phyloP scores from a whole-genome alignment of 805 yeast genomes.

The Blastobotrys muscicola region DNA sequence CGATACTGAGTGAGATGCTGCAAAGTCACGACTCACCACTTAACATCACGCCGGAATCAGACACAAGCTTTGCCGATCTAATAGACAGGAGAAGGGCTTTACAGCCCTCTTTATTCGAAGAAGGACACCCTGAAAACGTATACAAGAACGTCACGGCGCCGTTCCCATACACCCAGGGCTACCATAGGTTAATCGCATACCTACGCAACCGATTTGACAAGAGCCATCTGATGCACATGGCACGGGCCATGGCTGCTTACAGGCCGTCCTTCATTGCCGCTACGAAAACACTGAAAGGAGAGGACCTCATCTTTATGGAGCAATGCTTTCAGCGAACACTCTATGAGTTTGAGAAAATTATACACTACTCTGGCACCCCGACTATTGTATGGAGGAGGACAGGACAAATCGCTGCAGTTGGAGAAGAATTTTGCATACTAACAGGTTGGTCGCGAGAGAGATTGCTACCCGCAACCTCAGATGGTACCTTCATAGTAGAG shows the following conservation, averaged over 20 bases:
- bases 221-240: slow-evolving; percentile 66
- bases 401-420: slow-evolving; percentile 90
- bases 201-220: slow-evolving; percentile 61
- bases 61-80: background rate
- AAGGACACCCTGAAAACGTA: slow-evolving; percentile 27
- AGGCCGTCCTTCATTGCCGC: slow-evolving; percentile 91
- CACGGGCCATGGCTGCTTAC: slow-evolving; percentile 80
- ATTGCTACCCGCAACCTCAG: slow-evolving; percentile 30
- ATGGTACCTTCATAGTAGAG: slow-evolving; percentile 55
- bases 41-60: no score
- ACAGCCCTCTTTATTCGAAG: slow-evolving; percentile 8
- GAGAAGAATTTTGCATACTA: slow-evolving; percentile 82
- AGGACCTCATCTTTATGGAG: slow-evolving; percentile 89
- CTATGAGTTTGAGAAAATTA: slow-evolving; percentile 78
- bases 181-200: slow-evolving; percentile 70
- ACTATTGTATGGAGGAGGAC: slow-evolving; percentile 93
- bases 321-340: slow-evolving; percentile 91
- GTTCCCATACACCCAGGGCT: slow-evolving; percentile 84
- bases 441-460: slow-evolving; percentile 84
- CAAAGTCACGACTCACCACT: background rate
- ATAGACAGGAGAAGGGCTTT: slow-evolving; percentile 1
- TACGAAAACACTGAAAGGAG: slow-evolving; percentile 78
- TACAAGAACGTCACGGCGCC: slow-evolving; percentile 69
- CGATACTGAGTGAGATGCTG: slow-evolving; percentile 27
- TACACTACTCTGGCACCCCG: slow-evolving; percentile 82